A percentile compares a stretch with the other conserved stretches of the same genome.
Conservation (phyloP, 352 stramenopile genomes). For the Phytophthora meadii region DNA sequence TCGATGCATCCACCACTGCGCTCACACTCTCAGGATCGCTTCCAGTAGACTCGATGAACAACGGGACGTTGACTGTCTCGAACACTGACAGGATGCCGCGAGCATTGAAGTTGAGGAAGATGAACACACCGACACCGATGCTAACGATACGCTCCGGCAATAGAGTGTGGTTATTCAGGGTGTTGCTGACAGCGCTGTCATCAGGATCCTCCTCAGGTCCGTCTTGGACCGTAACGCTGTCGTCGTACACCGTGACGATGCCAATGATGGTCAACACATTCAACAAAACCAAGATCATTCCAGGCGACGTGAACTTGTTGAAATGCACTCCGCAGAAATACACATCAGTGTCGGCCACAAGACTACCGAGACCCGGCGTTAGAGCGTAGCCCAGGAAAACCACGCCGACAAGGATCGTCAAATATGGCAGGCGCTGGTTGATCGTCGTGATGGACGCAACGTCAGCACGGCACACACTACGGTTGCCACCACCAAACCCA, state of each 20-base stretch:
- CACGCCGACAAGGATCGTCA: conserved; percentile 76
- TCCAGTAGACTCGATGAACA: conserved; percentile 71
- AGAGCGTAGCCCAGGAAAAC: conserved; percentile 78
- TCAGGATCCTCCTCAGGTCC: conserved; percentile 46
- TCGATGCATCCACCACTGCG: conserved; percentile 64
- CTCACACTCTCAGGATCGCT: conserved; percentile 54
- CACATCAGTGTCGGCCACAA: conserved; percentile 61
- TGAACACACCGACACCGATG: conserved; percentile 71
- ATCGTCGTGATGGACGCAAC: conserved; percentile 72
- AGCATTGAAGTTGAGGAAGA: conserved; percentile 80
- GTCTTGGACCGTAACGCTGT: conserved; percentile 58
- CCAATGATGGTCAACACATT: conserved; percentile 68
- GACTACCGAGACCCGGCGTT: conserved; percentile 64
- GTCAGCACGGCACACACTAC: conserved; percentile 75
- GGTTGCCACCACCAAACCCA: conserved; percentile 75
- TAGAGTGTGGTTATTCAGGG: conserved; percentile 46
- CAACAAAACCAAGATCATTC: conserved; percentile 61
- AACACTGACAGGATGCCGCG: conserved; percentile 81
- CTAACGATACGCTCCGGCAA: conserved; percentile 68
- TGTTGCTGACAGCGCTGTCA: conserved; percentile 36
- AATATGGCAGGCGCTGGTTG: conserved; percentile 73
- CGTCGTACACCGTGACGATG: conserved; percentile 69
- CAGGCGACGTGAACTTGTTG: conserved; percentile 75
- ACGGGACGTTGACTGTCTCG: conserved; percentile 79
- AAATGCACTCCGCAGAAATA: conserved; percentile 63